A percentile compares a stretch with the other conserved stretches of the same genome.
Evolutionary conservation across 108 stramenopile species (phyloP).

Genomic region (Conticribra weissflogii): DNA sequence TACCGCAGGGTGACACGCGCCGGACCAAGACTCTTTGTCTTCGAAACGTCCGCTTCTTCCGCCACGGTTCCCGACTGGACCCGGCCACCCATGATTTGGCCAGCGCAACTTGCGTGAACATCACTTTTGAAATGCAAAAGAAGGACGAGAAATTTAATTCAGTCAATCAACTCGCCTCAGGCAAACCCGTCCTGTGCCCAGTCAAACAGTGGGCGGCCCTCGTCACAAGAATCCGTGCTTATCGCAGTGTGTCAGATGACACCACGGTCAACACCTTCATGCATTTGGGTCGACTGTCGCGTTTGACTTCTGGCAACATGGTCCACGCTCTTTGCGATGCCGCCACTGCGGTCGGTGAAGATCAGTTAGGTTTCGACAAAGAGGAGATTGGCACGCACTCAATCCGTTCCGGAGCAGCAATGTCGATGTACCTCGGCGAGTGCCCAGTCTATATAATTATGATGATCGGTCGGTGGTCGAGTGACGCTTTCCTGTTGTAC

Average conservation of each 20-base stretch:
- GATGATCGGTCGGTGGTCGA: conserved; percentile 21
- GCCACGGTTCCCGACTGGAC: too few species aligned
- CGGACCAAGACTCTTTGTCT: background rate
- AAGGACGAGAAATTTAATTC: background rate
- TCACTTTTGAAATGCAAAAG: background rate
- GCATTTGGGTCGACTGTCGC: background rate
- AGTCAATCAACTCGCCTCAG: background rate
- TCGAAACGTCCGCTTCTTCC: background rate
- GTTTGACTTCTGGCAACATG: conserved; percentile 1
- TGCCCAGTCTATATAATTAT: too few species aligned
- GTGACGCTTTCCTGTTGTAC: conserved; percentile 26
- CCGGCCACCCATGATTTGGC: too few species aligned
- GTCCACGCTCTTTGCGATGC: background rate
- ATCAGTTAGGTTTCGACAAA: background rate
- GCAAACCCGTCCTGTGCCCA: background rate
- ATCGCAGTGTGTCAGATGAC: background rate
- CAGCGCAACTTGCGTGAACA: background rate
- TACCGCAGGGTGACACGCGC: background rate
- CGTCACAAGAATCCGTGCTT: background rate
- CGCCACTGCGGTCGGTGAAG: too few species aligned
- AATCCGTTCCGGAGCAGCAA: too few species aligned
- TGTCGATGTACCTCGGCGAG: too few species aligned
- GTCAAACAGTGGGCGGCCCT: background rate
- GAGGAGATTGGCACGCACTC: conserved; percentile 17
- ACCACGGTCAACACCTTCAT: background rate